These are phyloP conservation scores for Athelia psychrophila DNA, from an alignment of 1,284 basidiomycete species.

Conservation along the genomic window DNA sequence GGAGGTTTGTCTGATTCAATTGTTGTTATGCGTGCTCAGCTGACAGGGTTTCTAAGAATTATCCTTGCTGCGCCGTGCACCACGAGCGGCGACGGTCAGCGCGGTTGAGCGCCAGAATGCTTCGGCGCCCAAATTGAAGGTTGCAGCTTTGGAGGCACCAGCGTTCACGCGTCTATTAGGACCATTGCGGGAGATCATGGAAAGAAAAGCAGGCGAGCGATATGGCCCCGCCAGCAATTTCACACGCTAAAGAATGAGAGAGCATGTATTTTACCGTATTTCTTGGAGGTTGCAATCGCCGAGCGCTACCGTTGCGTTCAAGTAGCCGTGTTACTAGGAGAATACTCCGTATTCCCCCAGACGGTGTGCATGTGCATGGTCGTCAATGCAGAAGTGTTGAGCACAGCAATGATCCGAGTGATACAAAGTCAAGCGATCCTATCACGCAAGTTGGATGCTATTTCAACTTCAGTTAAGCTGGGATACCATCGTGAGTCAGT, in stretches of 20 bases:
- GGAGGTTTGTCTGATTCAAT: slow-evolving; percentile 66
- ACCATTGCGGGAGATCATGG: slow-evolving; percentile 86
- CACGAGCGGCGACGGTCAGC: slow-evolving; percentile 92
- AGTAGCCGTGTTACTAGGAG: neutral
- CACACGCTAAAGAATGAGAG: neutral
- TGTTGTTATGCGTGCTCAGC: neutral
- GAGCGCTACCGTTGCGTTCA: neutral
- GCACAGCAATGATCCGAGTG: too few relatives aligned
- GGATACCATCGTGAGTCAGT: too few relatives aligned
- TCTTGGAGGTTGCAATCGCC: neutral
- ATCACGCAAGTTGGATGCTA: too few relatives aligned
- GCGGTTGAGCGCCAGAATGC: slow-evolving; percentile 59
- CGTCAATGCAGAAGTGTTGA: too few relatives aligned
- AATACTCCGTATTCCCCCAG: neutral
- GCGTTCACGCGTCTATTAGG: slow-evolving; percentile 95
- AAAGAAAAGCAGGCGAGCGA: slow-evolving; percentile 68
- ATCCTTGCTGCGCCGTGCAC: slow-evolving; percentile 80
- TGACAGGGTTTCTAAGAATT: slow-evolving; percentile 51
- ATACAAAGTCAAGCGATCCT: too few relatives aligned
- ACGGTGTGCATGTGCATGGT: neutral
- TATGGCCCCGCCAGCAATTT: slow-evolving; percentile 33
- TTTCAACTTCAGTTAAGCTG: too few relatives aligned
- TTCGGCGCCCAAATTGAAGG: slow-evolving; percentile 71
- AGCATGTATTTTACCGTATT: neutral
- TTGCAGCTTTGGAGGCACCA: slow-evolving; percentile 90